These are phyloP conservation scores for Cicer judaicum DNA, from an alignment of 306 rosid species.

Conservation along the genomic window DNA sequence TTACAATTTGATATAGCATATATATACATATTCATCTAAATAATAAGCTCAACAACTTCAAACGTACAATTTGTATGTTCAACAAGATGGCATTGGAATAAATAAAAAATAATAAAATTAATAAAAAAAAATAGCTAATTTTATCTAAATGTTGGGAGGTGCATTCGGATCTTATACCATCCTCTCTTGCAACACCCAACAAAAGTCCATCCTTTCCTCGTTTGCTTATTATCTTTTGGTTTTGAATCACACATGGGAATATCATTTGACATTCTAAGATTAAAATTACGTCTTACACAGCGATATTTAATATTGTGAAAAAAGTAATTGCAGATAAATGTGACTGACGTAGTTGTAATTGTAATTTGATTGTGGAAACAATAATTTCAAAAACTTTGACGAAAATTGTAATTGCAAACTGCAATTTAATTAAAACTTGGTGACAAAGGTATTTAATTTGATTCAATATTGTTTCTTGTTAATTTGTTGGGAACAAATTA, in stretches of 20 bases:
- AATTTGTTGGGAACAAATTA: too few species aligned
- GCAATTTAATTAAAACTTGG: not conserved
- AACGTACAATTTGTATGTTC: too few species aligned
- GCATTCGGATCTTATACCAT: slow-evolving; percentile 52
- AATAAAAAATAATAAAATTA: not conserved
- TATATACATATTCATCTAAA: too few species aligned
- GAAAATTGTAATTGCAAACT: not conserved
- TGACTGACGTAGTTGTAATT: not conserved
- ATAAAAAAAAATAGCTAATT: too few species aligned
- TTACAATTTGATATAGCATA: not conserved
- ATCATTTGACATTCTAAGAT: not conserved
- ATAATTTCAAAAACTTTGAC: not conserved
- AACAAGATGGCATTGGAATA: not conserved
- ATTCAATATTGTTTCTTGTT: not conserved
- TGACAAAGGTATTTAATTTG: not conserved
- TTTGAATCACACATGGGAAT: slow-evolving; percentile 1
- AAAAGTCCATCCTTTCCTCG: slow-evolving; percentile 35
- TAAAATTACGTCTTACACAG: not conserved
- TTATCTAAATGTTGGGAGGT: slow-evolving; percentile 6
- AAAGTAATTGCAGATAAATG: not conserved
- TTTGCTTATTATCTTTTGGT: not conserved
- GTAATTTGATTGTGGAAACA: not conserved
- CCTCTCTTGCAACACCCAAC: slow-evolving; percentile 46
- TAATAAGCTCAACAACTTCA: too few species aligned
- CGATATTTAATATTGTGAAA: not conserved